phyloP scores from a whole-genome alignment of 2,329 filamentous ascomycete species.

The Raffaelea deltoideospora region DNA sequence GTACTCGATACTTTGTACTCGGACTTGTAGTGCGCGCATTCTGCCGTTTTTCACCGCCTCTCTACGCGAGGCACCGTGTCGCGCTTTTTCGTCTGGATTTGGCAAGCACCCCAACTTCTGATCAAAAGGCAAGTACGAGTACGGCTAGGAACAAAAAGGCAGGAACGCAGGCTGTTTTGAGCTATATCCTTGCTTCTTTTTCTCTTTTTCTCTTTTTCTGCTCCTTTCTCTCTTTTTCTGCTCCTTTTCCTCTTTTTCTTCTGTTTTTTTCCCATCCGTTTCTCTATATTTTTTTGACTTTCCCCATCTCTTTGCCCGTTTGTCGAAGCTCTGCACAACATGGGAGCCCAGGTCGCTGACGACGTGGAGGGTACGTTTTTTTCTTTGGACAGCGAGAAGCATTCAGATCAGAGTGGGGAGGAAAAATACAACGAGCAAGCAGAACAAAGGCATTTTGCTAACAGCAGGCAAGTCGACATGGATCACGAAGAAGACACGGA shows the following conservation, averaged over 20 bases:
- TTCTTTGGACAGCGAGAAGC: not conserved
- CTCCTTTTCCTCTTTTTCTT: no score
- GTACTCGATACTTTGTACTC: not conserved
- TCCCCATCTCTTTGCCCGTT: not conserved
- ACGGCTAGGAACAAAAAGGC: no score
- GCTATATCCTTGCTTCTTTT: no score
- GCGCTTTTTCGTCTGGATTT: no score
- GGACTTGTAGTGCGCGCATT: slow-evolving; percentile 2
- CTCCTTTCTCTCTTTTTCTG: no score
- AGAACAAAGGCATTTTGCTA: slow-evolving; percentile 5
- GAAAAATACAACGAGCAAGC: not conserved
- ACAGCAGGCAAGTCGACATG: slow-evolving; percentile 24
- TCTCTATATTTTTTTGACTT: no score
- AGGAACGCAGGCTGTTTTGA: no score
- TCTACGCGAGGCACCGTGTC: no score
- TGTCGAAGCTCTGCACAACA: not conserved
- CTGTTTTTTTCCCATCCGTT: no score
- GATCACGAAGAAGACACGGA: slow-evolving; percentile 56
- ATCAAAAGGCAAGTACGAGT: no score
- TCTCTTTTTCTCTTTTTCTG: no score
- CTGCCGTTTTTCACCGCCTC: slow-evolving; percentile 5
- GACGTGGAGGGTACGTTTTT: slow-evolving; percentile 29
- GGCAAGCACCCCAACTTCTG: no score
- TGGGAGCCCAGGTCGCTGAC: slow-evolving; percentile 22
- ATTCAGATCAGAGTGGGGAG: not conserved